Base-by-base conservation (phyloP, 2,329 filamentous ascomycete species). In the Aspergillus nomiae region DNA sequence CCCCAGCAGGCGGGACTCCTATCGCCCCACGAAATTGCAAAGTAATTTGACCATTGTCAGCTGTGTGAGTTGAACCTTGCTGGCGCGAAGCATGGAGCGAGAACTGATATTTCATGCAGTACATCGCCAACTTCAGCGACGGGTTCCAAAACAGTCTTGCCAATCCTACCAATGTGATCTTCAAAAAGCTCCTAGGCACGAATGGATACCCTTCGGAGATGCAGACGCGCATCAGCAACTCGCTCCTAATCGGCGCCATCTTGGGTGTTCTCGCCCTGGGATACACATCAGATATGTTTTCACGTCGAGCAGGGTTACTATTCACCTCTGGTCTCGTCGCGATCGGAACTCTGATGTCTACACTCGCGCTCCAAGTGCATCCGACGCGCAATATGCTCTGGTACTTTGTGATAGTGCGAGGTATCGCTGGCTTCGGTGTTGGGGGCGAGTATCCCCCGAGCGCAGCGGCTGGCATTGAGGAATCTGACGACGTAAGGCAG, bases 371-470 rank as follows among this genome's bases (percentile, higher is more conserved):
- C 36, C 72, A 77, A 45, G 73, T 81, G 3, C 69, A 72, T n/a
- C 70, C 72, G 11, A 70, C 69, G 1, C 4, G 67, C 9, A 73
- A 76, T 16, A 76, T 78, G 74, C 64, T 79, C 9, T 79, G 77
- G 77, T 78, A 70, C 60, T 72, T 79, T 45, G 75, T 76, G 10
- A 64, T 77, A 1, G 76, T 75, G 8, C 73, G 77, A 4, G 77
- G 76, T 0, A 76, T 78, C 32, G 71, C 74, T 32, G 77, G 77
- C 0, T 76, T 78, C 14, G 77, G 76, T 4, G 76, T 78, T 4
- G 77, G 76, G 0, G 76, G 76, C 4, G 76, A 79, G 66, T 78
- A 78, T 61, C 76, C 76, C 32, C 72, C 75, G 0, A 75, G 74
- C n/a, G 76, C 76, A 3, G 75, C 76, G 1, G 76, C 76, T 2